Conservation (phyloP, 164 flowering plant species). For the Chimonanthus salicifolius region DNA sequence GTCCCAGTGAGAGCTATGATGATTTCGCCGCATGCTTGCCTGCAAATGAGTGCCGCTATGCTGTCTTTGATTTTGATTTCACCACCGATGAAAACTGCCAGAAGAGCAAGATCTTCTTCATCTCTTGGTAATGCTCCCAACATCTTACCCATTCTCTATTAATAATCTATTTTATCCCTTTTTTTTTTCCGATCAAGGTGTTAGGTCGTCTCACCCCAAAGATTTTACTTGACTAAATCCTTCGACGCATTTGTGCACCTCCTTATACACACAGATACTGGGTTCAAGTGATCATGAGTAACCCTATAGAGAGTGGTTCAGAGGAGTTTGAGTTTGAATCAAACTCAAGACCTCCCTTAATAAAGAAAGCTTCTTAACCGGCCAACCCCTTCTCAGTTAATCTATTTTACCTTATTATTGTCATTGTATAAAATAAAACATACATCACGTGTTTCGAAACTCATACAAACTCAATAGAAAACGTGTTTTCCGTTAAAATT, state of each 20-base stretch:
- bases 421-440: too few relatives aligned
- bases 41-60: constrained; percentile 69
- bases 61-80: constrained; percentile 74
- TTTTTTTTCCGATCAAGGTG: too few relatives aligned
- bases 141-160: too few relatives aligned
- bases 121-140: constrained; percentile 49
- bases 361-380: too few relatives aligned
- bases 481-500: too few relatives aligned
- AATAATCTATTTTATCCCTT: too few relatives aligned
- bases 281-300: not conserved
- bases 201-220: not conserved
- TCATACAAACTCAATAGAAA: too few relatives aligned
- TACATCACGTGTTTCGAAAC: too few relatives aligned
- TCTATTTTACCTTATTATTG: too few relatives aligned
- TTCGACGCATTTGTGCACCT: not conserved
- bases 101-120: constrained; percentile 88
- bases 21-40: constrained; percentile 58
- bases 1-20: constrained; percentile 54
- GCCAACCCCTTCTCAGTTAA: too few relatives aligned
- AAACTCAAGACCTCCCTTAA: too few relatives aligned
- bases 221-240: not conserved
- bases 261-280: not conserved
- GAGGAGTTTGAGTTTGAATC: not conserved
- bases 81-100: constrained; percentile 73
- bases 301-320: not conserved